Base-by-base conservation (phyloP, 2,329 filamentous ascomycete genomes). In the Xylaria digitata region DNA sequence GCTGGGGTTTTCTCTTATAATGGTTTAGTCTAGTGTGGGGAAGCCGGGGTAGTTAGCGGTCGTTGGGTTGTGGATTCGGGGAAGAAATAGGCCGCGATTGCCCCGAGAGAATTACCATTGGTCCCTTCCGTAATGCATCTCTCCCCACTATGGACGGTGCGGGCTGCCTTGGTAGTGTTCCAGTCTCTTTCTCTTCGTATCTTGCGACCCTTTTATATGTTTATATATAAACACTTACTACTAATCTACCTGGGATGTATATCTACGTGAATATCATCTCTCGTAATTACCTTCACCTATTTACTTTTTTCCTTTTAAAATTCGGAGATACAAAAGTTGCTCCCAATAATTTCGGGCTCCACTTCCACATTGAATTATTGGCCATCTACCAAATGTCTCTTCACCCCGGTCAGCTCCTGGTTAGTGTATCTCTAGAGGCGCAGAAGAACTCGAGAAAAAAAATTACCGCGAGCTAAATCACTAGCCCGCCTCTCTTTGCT, bases 21-120 rank as follows among this genome's bases (percentile, higher is more conserved):
- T 23, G 23, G 23, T 17, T 30, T 68, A 68, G 58, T 62, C 13
- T n/a, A 15, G 49, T 68, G 66, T 65, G 66, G 66, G 48, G 63
- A 58, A 62, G 34, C 49, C 48, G 58, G 62, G 59, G 63, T 58
- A 64, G 37, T 15, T 26, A 26, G 26, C 26, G 26, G 34, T 17
- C 19, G 26, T 42, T 42, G 43, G 62, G 26, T 8, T 26, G 23
- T n/a, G 40, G 8, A 42, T 37, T 67, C 49, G 60, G 54, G 49
- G 48, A 5, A 67, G 58, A 62, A 34, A 56, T 26, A 50, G n/a
- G 34, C 66, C 66, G 62, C 37, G 56, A 43, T 65, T 60, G 34
- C 26, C 32, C 63, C 66, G 66, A 63, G 57, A 42, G 7, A 11
- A 40, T 13, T 30, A 11, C 34, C 11, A 37, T 37, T 37, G 34